These are phyloP conservation scores for Rhizopogon vesiculosus DNA, from an alignment of 768 basidiomycete genomes.

Conservation along the genomic window DNA sequence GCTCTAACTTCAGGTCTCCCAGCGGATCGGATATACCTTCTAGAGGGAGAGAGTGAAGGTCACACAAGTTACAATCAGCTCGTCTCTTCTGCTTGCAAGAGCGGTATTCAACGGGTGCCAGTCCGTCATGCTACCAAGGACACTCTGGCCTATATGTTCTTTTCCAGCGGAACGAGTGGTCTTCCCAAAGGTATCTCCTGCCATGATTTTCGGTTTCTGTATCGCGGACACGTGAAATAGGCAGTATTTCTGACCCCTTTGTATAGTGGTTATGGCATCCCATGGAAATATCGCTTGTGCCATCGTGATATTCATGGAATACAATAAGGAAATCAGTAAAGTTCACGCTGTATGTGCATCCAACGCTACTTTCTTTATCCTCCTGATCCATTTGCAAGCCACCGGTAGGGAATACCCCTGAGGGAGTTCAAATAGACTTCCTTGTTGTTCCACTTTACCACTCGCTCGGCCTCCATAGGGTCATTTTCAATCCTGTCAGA, in stretches of 20 bases:
- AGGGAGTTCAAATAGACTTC: conserved; percentile 33
- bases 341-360: conserved; percentile 30
- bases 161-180: conserved; percentile 71
- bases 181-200: conserved; percentile 53
- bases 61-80: conserved; percentile 36
- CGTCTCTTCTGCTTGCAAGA: conserved; percentile 31
- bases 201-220: not conserved
- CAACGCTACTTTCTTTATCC: conserved; percentile 34
- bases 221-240: not conserved
- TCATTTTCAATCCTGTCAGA: conserved; percentile 36
- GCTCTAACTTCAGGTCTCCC: conserved; percentile 29
- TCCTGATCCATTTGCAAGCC: conserved; percentile 37
- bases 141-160: conserved; percentile 59
- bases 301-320: conserved; percentile 28
- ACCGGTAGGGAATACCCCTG: conserved; percentile 29
- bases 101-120: conserved; percentile 30
- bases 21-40: conserved; percentile 36
- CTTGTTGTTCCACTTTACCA: conserved; percentile 63
- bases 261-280: conserved; percentile 56
- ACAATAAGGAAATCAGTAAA: conserved; percentile 18
- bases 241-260: not conserved
- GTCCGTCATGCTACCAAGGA: conserved; percentile 40
- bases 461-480: conserved; percentile 47
- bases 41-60: conserved; percentile 34
- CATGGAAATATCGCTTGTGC: conserved; percentile 50